A percentile compares a stretch with the other conserved stretches of the same genome.
Conservation (phyloP, 108 stramenopile genomes). For the Cyclostephanos tholiformis region DNA sequence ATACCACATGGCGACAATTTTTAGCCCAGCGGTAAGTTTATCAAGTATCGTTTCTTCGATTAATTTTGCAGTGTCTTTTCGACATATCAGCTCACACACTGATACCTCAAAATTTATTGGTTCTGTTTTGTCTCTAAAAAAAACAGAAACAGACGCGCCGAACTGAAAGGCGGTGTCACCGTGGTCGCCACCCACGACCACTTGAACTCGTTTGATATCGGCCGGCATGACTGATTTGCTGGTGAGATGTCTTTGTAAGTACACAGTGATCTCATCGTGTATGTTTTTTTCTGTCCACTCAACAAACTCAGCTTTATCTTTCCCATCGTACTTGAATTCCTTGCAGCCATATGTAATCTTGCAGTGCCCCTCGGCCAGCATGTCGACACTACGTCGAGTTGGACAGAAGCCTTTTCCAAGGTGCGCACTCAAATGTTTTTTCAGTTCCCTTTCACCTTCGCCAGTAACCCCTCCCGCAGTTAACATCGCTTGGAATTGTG, state of each 20-base stretch:
- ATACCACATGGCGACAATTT: background rate
- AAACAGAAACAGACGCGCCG: background rate
- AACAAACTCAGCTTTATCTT: no score
- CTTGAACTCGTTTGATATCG: no score
- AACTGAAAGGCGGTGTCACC: background rate
- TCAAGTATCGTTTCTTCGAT: background rate
- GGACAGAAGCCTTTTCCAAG: background rate
- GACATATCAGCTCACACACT: background rate
- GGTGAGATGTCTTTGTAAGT: no score
- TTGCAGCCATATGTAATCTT: no score
- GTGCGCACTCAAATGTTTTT: background rate
- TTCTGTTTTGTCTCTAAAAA: background rate
- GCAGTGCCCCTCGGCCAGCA: constrained; percentile 6
- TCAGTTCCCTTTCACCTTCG: no score
- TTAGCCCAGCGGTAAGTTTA: background rate
- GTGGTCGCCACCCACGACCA: no score
- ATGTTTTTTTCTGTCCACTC: no score
- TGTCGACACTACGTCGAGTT: background rate
- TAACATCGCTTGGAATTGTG: no score
- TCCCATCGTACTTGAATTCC: no score
- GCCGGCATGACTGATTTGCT: no score
- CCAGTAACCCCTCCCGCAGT: no score
- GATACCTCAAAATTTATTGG: background rate
- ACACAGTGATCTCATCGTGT: no score
- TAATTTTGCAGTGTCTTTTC: background rate